Conservation (phyloP, 257 asterid genomes). For the Lantana camara region DNA sequence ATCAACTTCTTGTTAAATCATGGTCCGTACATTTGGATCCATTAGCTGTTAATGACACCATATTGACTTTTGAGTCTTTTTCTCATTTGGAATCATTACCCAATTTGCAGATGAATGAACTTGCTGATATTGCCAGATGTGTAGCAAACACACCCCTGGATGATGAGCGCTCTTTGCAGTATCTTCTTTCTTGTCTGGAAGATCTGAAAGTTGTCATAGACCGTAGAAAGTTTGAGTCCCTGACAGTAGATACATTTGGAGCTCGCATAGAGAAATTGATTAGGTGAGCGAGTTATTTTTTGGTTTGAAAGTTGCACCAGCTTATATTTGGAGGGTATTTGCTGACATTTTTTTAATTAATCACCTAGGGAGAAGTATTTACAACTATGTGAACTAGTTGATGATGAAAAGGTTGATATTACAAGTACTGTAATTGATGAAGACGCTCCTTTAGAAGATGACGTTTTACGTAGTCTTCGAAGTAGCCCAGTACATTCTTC, state of each 20-base stretch:
- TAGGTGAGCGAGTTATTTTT: conserved; percentile 48
- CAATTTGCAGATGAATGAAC: conserved; percentile 82
- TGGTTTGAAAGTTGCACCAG: conserved; percentile 11
- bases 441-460: conserved; percentile 98
- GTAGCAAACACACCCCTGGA: conserved; percentile 88
- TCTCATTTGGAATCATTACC: conserved; percentile 22
- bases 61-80: conserved; percentile 13
- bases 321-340: conserved; percentile 7
- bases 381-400: conserved; percentile 93
- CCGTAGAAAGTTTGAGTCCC: conserved; percentile 87
- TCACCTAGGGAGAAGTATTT: conserved; percentile 88
- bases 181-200: conserved; percentile 92
- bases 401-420: conserved; percentile 89
- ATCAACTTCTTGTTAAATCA: neutral
- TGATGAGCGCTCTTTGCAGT: conserved; percentile 78
- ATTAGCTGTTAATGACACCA: neutral
- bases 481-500: conserved; percentile 91
- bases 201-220: conserved; percentile 87
- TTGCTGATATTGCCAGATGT: conserved; percentile 97
- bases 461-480: conserved; percentile 92
- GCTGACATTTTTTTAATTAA: conserved; percentile 26
- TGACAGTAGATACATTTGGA: conserved; percentile 98
- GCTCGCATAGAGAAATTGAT: conserved; percentile 96
- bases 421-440: conserved; percentile 92
- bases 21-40: conserved; percentile 8